Evolutionary conservation across 352 stramenopile species (phyloP).

Genomic region (Pythium rishiriense): DNA sequence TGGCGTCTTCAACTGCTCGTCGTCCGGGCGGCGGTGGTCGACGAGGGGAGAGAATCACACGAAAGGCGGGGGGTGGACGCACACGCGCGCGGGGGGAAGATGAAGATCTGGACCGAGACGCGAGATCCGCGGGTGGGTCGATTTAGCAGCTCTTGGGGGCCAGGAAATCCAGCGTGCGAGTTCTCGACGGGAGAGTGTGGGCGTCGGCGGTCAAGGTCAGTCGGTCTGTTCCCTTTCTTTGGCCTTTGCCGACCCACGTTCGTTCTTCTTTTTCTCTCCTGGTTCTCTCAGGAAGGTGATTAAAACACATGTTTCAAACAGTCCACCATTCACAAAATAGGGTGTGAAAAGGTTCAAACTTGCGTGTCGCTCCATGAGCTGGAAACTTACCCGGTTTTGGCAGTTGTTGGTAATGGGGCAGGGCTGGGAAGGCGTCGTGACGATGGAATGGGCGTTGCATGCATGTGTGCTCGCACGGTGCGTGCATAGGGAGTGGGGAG

Average conservation of each 20-base stretch:
- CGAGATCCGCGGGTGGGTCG: neutral
- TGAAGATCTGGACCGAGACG: neutral
- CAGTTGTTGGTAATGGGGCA: neutral
- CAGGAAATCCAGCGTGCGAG: conserved; percentile 5
- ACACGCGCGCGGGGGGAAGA: neutral
- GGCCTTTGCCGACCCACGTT: conserved; percentile 13
- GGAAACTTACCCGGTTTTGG: conserved; percentile 1
- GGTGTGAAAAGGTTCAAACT: neutral
- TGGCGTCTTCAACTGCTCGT: conserved; percentile 3
- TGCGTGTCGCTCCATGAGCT: neutral
- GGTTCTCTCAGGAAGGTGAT: conserved; percentile 25
- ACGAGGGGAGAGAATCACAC: neutral
- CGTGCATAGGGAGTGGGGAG: neutral
- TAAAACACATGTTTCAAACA: conserved; percentile 27
- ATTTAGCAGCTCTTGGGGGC: neutral
- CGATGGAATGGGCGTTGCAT: neutral
- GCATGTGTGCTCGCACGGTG: neutral
- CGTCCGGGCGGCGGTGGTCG: neutral
- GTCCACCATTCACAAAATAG: neutral
- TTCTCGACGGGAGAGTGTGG: conserved; percentile 17
- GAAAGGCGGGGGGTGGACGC: neutral
- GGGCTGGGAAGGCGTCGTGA: neutral
- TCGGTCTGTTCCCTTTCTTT: conserved; percentile 19
- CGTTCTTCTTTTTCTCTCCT: conserved; percentile 28
- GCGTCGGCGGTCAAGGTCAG: conserved; percentile 1